Evolutionary conservation across 2,329 filamentous ascomycete species (phyloP).

Genomic region (Pseudogymnoascus sp.): DNA sequence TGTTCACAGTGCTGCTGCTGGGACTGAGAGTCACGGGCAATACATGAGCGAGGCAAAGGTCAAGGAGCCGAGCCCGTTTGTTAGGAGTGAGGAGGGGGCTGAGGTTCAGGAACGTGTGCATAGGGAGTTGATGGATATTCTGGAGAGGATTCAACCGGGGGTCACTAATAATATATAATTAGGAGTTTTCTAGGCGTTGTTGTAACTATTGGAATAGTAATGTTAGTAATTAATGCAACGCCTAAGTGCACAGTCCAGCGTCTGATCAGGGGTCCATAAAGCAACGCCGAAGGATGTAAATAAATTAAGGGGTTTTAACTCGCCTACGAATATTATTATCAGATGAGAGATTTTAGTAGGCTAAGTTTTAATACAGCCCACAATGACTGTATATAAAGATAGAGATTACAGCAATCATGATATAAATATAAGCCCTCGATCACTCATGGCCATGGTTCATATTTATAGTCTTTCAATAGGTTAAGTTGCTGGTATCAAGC

Average conservation of each 20-base stretch:
- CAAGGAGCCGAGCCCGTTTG: slow-evolving; percentile 28
- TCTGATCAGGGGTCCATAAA: no score
- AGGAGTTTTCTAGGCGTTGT: background rate
- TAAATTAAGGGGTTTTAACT: background rate
- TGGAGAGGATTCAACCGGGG: slow-evolving; percentile 37
- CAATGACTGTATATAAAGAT: background rate
- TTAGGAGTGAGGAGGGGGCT: slow-evolving; percentile 32
- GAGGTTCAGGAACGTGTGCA: slow-evolving; percentile 33
- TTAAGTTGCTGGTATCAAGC: background rate
- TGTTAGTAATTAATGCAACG: background rate
- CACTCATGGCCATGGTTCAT: background rate
- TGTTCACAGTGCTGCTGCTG: slow-evolving; percentile 25
- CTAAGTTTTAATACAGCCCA: background rate
- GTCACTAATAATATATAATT: slow-evolving; percentile 31
- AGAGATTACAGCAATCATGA: background rate
- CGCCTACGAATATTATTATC: background rate
- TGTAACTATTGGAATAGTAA: background rate
- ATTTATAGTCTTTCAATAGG: background rate
- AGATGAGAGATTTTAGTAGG: background rate
- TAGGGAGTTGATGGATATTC: slow-evolving; percentile 34
- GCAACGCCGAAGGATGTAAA: no score
- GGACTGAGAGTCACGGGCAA: slow-evolving; percentile 26
- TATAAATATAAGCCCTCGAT: background rate
- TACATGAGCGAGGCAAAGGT: slow-evolving; percentile 21
- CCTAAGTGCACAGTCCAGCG: no score